A percentile compares a stretch with the other conserved stretches of the same genome.
These are phyloP conservation scores for Chytriomyces sp. DNA, from an alignment of 192 early-diverging fungal species.

Conservation along the genomic window DNA sequence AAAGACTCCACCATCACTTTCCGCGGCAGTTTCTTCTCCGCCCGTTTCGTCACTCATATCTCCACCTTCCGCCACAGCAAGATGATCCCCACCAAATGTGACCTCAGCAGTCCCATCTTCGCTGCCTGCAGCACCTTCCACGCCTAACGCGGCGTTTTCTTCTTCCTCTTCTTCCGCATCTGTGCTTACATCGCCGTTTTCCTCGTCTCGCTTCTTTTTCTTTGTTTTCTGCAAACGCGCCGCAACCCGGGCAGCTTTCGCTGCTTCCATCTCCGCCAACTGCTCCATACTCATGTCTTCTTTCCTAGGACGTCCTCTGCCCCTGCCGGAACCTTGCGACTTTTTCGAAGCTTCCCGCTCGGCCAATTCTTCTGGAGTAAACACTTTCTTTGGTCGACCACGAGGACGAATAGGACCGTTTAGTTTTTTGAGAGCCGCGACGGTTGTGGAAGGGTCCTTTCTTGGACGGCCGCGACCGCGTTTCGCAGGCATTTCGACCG, in stretches of 20 bases:
- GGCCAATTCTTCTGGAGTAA: conserved; percentile 1
- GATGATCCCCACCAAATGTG: too few relatives aligned
- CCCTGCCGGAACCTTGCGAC: background rate
- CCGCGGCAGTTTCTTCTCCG: too few relatives aligned
- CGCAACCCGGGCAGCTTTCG: background rate
- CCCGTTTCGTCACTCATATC: too few relatives aligned
- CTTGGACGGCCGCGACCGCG: conserved; percentile 3
- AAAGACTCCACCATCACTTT: too few relatives aligned
- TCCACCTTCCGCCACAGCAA: too few relatives aligned
- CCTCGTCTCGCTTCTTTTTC: background rate
- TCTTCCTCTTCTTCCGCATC: too few relatives aligned
- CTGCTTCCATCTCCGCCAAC: background rate
- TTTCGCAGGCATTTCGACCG: background rate
- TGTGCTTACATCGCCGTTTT: too few relatives aligned
- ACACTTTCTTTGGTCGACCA: background rate
- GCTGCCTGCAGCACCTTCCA: too few relatives aligned
- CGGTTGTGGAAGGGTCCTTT: background rate
- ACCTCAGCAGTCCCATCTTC: too few relatives aligned
- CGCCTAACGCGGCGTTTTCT: too few relatives aligned
- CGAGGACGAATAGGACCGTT: background rate
- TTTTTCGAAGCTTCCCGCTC: background rate
- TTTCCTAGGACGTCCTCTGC: background rate
- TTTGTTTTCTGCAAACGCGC: background rate
- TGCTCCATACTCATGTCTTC: background rate
- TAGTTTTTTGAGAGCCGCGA: background rate